Conservation (phyloP, 495 filamentous ascomycete genomes). For the Poronia punctata region DNA sequence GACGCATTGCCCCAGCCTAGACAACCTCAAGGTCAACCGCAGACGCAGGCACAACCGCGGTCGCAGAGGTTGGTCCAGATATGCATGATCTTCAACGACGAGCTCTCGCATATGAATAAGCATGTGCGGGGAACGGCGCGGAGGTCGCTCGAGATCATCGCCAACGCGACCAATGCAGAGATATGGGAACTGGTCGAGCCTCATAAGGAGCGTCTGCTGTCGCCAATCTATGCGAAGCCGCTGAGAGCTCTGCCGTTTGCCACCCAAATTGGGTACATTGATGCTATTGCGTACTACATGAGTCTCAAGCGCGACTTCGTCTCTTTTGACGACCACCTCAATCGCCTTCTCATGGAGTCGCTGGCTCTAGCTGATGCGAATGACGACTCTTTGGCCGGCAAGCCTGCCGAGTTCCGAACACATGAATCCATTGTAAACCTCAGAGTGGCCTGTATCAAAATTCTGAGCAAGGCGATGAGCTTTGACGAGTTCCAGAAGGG, state of each 20-base stretch:
- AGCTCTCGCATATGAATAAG: conserved; percentile 89
- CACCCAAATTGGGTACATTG: conserved; percentile 94
- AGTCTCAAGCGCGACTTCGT: conserved; percentile 78
- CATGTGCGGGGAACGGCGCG: conserved; percentile 84
- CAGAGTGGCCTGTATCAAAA: conserved; percentile 87
- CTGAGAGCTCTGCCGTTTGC: conserved; percentile 84
- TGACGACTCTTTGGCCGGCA: conserved; percentile 78
- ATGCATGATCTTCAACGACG: conserved; percentile 74
- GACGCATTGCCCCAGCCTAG: conserved; percentile 53
- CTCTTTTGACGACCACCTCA: conserved; percentile 82
- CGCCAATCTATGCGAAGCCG: conserved; percentile 90
- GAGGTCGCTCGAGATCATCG: conserved; percentile 70
- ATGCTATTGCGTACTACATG: conserved; percentile 91
- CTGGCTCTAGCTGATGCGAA: conserved; percentile 87
- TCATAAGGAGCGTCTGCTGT: conserved; percentile 77
- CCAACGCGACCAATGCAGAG: conserved; percentile 64
- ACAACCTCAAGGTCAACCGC: conserved; percentile 27
- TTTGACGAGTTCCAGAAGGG: conserved; percentile 78
- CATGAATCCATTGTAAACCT: conserved; percentile 85
- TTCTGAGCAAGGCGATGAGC: conserved; percentile 84
- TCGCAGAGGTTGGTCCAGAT: conserved; percentile 58
- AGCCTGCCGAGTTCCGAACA: conserved; percentile 81
- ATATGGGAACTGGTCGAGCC: conserved; percentile 80
- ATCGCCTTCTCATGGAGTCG: conserved; percentile 84
- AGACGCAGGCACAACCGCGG: conserved; percentile 19